These are phyloP conservation scores for Tulasnella sp. DNA, from an alignment of 768 basidiomycete genomes.

Conservation along the genomic window DNA sequence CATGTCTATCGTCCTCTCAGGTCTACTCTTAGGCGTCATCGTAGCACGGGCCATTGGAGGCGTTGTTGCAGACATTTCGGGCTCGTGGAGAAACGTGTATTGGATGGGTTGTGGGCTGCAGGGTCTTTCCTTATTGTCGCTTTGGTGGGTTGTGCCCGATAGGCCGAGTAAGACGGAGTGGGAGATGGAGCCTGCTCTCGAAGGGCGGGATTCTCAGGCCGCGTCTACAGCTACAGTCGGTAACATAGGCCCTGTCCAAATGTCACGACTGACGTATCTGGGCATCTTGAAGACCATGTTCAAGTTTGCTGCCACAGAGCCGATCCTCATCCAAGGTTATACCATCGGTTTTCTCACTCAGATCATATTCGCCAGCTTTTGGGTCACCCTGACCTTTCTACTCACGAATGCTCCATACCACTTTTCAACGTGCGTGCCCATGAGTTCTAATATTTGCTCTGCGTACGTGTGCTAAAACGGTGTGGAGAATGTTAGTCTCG, in stretches of 20 bases:
- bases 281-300: conserved; percentile 48
- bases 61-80: conserved; percentile 54
- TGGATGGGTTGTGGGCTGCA: conserved; percentile 33
- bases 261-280: conserved; percentile 31
- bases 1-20: conserved; percentile 45
- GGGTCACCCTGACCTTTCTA: conserved; percentile 44
- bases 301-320: conserved; percentile 65
- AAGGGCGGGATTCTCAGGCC: background rate
- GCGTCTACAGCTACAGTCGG: background rate
- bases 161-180: conserved; percentile 28
- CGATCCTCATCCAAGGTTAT: conserved; percentile 53
- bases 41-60: conserved; percentile 66
- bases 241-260: conserved; percentile 23
- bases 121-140: conserved; percentile 22
- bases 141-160: conserved; percentile 33
- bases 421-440: conserved; percentile 24
- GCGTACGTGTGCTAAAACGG: background rate
- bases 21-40: conserved; percentile 56
- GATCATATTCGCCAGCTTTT: conserved; percentile 33
- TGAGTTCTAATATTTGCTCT: background rate
- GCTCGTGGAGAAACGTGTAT: conserved; percentile 44
- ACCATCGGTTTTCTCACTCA: conserved; percentile 22
- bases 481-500: conserved; percentile 28
- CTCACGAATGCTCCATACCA: conserved; percentile 32
- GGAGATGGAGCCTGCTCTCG: no score